A percentile compares a stretch with the other conserved stretches of the same genome.
phyloP scores from a whole-genome alignment of 495 filamentous ascomycete species.

The Penicillium psychrofluorescens region DNA sequence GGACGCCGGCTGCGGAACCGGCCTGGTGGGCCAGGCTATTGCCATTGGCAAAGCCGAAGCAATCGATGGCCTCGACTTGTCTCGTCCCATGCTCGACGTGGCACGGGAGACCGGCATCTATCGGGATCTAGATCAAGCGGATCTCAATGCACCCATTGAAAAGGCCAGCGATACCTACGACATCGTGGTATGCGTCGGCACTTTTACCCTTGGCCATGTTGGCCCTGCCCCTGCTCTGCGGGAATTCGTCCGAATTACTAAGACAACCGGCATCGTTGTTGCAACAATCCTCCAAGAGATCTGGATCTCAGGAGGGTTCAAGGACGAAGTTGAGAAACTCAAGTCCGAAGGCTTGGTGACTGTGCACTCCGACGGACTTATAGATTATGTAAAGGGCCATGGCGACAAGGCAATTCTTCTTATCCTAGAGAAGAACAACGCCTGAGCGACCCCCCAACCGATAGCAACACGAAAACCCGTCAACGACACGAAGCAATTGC shows the following conservation, averaged over 20 bases:
- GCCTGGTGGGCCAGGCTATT: constrained; percentile 34
- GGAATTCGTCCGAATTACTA: constrained; percentile 34
- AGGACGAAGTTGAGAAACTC: constrained; percentile 29
- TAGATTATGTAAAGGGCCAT: constrained; percentile 30
- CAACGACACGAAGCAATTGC: too few species aligned
- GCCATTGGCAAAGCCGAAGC: constrained; percentile 14
- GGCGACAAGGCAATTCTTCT: constrained; percentile 31
- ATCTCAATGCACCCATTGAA: constrained; percentile 28
- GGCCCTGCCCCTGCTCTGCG: constrained; percentile 32
- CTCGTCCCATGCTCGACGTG: constrained; percentile 33
- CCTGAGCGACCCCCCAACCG: constrained; percentile 7
- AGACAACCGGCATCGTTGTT: constrained; percentile 30
- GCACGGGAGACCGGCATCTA: constrained; percentile 35
- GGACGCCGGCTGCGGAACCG: constrained; percentile 44
- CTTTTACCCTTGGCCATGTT: constrained; percentile 41
- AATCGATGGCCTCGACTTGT: constrained; percentile 39
- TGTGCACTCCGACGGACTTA: constrained; percentile 25
- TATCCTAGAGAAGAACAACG: constrained; percentile 22
- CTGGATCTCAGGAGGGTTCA: constrained; percentile 30
- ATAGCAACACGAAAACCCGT: not conserved
- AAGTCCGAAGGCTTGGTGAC: constrained; percentile 18
- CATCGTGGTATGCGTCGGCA: constrained; percentile 37
- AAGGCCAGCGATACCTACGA: constrained; percentile 30
- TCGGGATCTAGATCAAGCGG: constrained; percentile 24
- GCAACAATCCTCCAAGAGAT: constrained; percentile 37